Evolutionary conservation across 345 rosid species (phyloP), one percentile per base, ranked within the genome.

Genomic region (Mallotus nudiflorus): DNA sequence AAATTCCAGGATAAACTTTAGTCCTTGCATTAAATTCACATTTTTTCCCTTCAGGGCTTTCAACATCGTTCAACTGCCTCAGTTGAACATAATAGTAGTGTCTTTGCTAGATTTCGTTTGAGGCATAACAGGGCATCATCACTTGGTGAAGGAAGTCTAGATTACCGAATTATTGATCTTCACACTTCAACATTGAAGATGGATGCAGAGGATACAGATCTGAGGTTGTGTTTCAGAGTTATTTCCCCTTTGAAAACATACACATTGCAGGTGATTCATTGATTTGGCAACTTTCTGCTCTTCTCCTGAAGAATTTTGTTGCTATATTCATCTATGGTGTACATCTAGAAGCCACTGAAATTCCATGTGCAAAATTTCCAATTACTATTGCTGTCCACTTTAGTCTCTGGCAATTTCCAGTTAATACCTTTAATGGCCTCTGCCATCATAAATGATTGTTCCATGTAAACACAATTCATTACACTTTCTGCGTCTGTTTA

Each of bases 211-310:
- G 94, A 90, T 73, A 75, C 84, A 51, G 85, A 88, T 82, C 78
- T 90, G 61, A 87, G 96, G 61, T 96, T 92, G 49, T 92, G 98
- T 75, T 92, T 92, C 80, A 85, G 96, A 78, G 85, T 92, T 69
- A 85, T 92, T 72, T 87, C 96, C 56, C 98, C 98, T 33, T 66
- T 64, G 40, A 92, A 88, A 75, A 81, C 86, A 54, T 88, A 77
- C 78, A 90, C 96, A 69, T 78, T 92, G 81, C 94, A 92, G 94
- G 98, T 92, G 74, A 77, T 58, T 19, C 22, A 12, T 33, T 64
- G 68, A 54, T 70, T 59, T 46, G 45, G 27, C 5, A 40, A 9
- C 0, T 0, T 61, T 39, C 13, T 35, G 4, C 20, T 60, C 8
- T 31, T 58, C 10, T 27, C 9, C 3, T 14, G 19, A 25, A 25